Base-by-base conservation (phyloP, 2,329 filamentous ascomycete genomes). In the Diaporthe ampelina region DNA sequence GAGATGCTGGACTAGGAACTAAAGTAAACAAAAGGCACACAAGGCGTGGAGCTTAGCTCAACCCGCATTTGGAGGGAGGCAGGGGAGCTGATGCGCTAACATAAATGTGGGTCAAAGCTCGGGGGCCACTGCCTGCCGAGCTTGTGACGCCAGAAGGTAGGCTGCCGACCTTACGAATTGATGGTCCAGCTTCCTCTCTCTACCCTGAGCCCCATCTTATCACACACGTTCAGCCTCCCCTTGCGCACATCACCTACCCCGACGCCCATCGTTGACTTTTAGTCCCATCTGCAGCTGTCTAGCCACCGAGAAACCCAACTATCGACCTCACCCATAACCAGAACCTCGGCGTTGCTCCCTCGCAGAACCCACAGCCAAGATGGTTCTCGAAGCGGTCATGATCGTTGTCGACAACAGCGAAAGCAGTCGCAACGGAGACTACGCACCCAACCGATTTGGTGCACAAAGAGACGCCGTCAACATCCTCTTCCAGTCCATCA, bases 391-490 rank as follows among this genome's bases (percentile, higher is more conserved):
- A 92, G 97, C 97, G 87, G 97, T 97, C 77, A 98, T 99, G 95
- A 94, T 99, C 85, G 93, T 98, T 90, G 95, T 98, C 81, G 97
- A 99, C 90, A 99, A 98, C 90, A 98, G 95, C 88, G 97, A 99
- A 88, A 95, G 94, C 87, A 97, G 95, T 88, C 92, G 97, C 83
- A 99, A 99, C 86, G 97, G 97, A 82, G 97, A 99, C 84, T 90
- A 89, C 84, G 94, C 94, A 82, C 96, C 97, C 74, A 97, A 95
- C 78, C 92, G 97, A 85, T 99, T 95, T 89, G 95, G 98, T 86
- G 95, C 97, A 79, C 97, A 99, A 89, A 90, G 94, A 79, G 97
- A 99, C 85, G 95, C 96, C 73, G 95, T 97, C 81, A 97, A 94
- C 85, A 92, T 98, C 81, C 93, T 98, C 81, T 98, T 98, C 88